phyloP scores from a whole-genome alignment of 2,329 filamentous ascomycete genomes.

The Ophiosphaerella korrae region DNA sequence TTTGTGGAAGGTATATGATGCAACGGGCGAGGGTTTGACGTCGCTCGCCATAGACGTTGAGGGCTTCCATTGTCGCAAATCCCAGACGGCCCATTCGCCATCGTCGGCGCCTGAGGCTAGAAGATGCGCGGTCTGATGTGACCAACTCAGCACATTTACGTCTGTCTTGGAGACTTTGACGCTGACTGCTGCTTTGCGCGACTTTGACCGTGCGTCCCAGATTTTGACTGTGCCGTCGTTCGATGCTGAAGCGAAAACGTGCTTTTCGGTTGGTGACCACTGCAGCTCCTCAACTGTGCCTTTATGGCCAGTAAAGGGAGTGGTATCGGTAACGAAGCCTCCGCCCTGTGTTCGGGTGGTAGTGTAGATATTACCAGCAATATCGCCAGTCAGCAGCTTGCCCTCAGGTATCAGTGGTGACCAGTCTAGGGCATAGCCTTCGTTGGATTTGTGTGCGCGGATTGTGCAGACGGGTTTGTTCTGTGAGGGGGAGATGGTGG shows the following conservation, averaged over 20 bases:
- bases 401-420: conserved; percentile 79
- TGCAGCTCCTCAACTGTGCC: conserved; percentile 92
- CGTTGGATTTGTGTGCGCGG: conserved; percentile 80
- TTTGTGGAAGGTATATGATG: conserved; percentile 92
- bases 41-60: conserved; percentile 53
- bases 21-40: conserved; percentile 75
- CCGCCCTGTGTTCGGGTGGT: conserved; percentile 87
- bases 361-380: conserved; percentile 84
- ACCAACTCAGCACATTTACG: conserved; percentile 98
- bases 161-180: conserved; percentile 83
- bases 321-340: conserved; percentile 84
- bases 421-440: conserved; percentile 98
- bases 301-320: conserved; percentile 81
- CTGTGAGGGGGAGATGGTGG: conserved; percentile 75
- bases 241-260: conserved; percentile 92
- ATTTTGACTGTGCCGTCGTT: conserved; percentile 94
- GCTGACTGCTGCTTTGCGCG: conserved; percentile 82
- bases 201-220: conserved; percentile 94
- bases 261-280: conserved; percentile 92
- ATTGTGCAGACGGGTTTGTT: conserved; percentile 89
- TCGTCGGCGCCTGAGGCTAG: conserved; percentile 93
- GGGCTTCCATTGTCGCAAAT: conserved; percentile 91
- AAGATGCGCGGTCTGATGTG: conserved; percentile 82
- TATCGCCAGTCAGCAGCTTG: conserved; percentile 90
- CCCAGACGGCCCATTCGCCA: conserved; percentile 94